Evolutionary conservation across 352 stramenopile species (phyloP).

Genomic region (Phytophthora pluvialis): DNA sequence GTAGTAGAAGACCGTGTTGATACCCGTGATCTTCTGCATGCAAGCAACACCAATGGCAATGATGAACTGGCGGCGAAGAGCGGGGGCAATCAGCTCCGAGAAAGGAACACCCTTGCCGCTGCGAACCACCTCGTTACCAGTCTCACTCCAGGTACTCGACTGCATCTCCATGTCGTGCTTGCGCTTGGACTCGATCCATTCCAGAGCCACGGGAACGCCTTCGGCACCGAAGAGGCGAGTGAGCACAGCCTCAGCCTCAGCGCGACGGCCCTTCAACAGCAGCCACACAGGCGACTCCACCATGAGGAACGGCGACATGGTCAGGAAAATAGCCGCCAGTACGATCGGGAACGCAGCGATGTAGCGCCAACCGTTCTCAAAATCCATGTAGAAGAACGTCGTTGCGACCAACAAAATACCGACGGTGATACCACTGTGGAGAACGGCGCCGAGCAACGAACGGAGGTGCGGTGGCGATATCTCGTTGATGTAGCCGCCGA

Average conservation of each 20-base stretch:
- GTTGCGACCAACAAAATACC: slow-evolving; percentile 52
- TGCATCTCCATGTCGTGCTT: slow-evolving; percentile 41
- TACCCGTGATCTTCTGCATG: slow-evolving; percentile 54
- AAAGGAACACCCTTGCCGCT: slow-evolving; percentile 27
- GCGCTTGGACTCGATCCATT: slow-evolving; percentile 50
- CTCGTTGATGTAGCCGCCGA: slow-evolving; percentile 54
- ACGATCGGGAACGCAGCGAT: slow-evolving; percentile 67
- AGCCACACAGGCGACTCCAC: slow-evolving; percentile 60
- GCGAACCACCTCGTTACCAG: slow-evolving; percentile 34
- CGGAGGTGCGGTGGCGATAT: slow-evolving; percentile 54
- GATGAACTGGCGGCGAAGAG: slow-evolving; percentile 40
- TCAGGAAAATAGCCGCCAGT: slow-evolving; percentile 51
- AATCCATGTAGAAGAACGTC: slow-evolving; percentile 65
- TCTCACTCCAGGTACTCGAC: slow-evolving; percentile 38
- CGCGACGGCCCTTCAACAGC: slow-evolving; percentile 41
- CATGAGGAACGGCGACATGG: slow-evolving; percentile 53
- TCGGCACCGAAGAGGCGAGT: slow-evolving; percentile 45
- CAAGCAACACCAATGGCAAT: slow-evolving; percentile 39
- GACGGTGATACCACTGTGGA: slow-evolving; percentile 48
- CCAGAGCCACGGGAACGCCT: slow-evolving; percentile 40
- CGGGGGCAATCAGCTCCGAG: slow-evolving; percentile 24
- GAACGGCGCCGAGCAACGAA: slow-evolving; percentile 39
- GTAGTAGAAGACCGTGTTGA: slow-evolving; percentile 63
- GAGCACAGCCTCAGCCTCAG: slow-evolving; percentile 42
- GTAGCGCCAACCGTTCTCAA: slow-evolving; percentile 59